phyloP scores from a whole-genome alignment of 2,329 filamentous ascomycete species.

The Xylaria digitata region DNA sequence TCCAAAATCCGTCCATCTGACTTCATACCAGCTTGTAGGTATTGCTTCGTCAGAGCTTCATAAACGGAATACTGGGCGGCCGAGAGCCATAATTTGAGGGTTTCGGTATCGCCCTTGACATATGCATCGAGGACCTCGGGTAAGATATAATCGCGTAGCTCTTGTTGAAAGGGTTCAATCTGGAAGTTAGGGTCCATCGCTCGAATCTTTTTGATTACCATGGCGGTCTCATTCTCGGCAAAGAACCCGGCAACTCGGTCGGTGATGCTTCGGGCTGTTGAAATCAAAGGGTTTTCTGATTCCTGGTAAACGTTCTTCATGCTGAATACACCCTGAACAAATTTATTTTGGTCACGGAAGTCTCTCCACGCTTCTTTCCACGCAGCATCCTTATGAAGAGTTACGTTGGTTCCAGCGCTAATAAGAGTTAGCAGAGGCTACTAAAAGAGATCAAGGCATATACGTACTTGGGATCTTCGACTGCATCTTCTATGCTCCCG shows the following conservation, averaged over 20 bases:
- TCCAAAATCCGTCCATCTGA: conserved; percentile 96
- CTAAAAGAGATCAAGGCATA: conserved; percentile 24
- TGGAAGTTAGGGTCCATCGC: conserved; percentile 96
- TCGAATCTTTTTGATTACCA: conserved; percentile 97
- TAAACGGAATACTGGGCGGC: conserved; percentile 98
- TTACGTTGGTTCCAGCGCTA: conserved; percentile 93
- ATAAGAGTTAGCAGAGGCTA: conserved; percentile 47
- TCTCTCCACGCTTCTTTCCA: conserved; percentile 99
- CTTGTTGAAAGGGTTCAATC: conserved; percentile 91
- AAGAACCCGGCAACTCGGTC: conserved; percentile 96
- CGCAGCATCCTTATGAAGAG: conserved; percentile 93
- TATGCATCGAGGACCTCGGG: conserved; percentile 98
- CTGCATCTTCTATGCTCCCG: conserved; percentile 69
- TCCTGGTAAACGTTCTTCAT: conserved; percentile 92
- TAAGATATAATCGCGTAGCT: conserved; percentile 97
- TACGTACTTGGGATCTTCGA: conserved; percentile 89
- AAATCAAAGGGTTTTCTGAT: conserved; percentile 95
- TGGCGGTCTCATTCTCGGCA: conserved; percentile 96
- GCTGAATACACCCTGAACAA: conserved; percentile 88
- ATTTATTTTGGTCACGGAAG: conserved; percentile 88
- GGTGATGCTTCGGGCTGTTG: conserved; percentile 91
- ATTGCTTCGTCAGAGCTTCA: conserved; percentile 95
- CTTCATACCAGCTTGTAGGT: conserved; percentile 90
- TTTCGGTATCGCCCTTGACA: conserved; percentile 93
- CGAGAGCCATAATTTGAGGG: conserved; percentile 92